Evolutionary conservation across 2,329 filamentous ascomycete species (phyloP), one percentile per base, ranked within the genome.

Genomic region (Sporothrix euskadiensis): DNA sequence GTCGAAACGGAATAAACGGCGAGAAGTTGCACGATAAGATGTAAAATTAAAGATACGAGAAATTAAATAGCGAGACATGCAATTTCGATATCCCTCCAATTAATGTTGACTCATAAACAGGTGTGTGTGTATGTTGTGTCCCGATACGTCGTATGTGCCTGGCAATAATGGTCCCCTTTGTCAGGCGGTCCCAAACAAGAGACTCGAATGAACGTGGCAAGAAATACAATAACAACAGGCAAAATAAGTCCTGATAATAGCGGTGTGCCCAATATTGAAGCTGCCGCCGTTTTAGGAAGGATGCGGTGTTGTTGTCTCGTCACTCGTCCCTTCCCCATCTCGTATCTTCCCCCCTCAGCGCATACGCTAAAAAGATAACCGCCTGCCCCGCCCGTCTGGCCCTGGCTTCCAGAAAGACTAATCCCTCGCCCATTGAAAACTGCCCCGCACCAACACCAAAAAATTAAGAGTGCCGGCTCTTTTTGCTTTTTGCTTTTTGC

Each of bases 391-490:
- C 66, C 65, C 44, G 26, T 47, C 39, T 30, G 61, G 39, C 22
- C 61, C 61, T 66, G 61, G 9, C 59, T 44, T n/a, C 59, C 59
- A 65, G 59, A 65, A 41, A 41, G n/a, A 32, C 39, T 49, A 41
- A 30, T 35, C 54, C 19, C 26, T 26, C 19, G 26, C 57, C 70
- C 49, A 35, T n/a, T 71, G 49, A 14, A 49, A 52, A 68, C 49
- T 68, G 71, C 71, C 71, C 71, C 71, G 71, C 71, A 72, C 71
- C 71, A 68, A 49, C 61, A 72, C 71, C 71, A 59, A 49, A 73
- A 72, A 72, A 59, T 66, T 68, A 49, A 39, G 14, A 49, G 10
- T 30, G 30, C 30, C 35, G 39, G 69, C 39, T 12, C n/a, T 68
- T 52, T 52, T 8, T 52, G 44, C 35, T 32, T 26, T 26, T 26